Evolutionary conservation across 2,329 filamentous ascomycete genomes (phyloP).

Genomic region (Lasiodiplodia theobromae): DNA sequence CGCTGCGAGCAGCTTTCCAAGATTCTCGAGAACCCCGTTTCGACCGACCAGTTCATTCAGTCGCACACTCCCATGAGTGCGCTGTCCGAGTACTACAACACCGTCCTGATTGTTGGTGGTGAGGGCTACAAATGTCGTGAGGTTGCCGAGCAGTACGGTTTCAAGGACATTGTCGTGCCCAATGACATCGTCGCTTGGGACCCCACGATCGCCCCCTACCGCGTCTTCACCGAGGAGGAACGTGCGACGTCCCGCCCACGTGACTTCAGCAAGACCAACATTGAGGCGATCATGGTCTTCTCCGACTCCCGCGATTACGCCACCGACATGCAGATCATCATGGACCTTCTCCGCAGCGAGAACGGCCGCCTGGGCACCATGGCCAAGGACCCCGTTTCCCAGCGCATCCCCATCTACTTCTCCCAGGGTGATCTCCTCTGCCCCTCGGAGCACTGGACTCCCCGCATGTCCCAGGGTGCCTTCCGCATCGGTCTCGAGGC

Average conservation of each 20-base stretch:
- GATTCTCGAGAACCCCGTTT: conserved; percentile 70
- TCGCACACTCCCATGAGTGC: conserved; percentile 80
- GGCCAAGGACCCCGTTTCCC: conserved; percentile 69
- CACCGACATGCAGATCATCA: conserved; percentile 78
- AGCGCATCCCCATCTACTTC: conserved; percentile 78
- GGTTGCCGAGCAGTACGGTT: conserved; percentile 75
- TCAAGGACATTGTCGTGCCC: conserved; percentile 75
- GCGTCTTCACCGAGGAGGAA: conserved; percentile 72
- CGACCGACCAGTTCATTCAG: conserved; percentile 78
- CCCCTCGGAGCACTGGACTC: conserved; percentile 64
- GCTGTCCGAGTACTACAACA: conserved; percentile 77
- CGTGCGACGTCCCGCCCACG: conserved; percentile 70
- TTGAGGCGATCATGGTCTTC: conserved; percentile 78
- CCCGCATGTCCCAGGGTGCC: conserved; percentile 76
- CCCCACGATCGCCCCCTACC: conserved; percentile 72
- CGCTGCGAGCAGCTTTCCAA: conserved; percentile 71
- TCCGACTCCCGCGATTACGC: conserved; percentile 77
- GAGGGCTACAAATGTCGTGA: conserved; percentile 78
- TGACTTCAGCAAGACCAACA: conserved; percentile 75
- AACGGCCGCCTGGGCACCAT: conserved; percentile 71
- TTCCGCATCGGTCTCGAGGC: conserved; percentile 78
- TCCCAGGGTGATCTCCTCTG: conserved; percentile 70
- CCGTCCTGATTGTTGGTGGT: conserved; percentile 76
- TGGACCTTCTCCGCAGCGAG: conserved; percentile 73
- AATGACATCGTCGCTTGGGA: conserved; percentile 78